phyloP scores from a whole-genome alignment of 306 rosid species.

The Canavalia ensiformis region DNA sequence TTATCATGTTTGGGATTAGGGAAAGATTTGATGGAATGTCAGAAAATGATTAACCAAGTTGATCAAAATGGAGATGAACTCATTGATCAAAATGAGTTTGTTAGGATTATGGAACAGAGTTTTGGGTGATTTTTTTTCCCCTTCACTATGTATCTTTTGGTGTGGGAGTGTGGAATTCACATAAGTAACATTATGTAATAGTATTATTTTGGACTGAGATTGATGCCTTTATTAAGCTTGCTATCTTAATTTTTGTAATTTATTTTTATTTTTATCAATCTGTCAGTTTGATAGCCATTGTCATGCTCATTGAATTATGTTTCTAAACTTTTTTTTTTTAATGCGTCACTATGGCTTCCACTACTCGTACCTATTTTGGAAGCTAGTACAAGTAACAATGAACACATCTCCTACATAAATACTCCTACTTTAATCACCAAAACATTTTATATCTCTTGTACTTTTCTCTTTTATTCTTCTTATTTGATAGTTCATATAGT shows the following conservation, averaged over 20 bases:
- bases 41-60: slow-evolving; percentile 18
- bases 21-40: slow-evolving; percentile 22
- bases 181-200: not conserved
- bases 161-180: not conserved
- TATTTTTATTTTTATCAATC: not conserved
- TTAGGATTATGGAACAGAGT: slow-evolving; percentile 48
- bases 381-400: too few species aligned
- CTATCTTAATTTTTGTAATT: not conserved
- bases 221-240: not conserved
- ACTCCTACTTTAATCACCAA: too few species aligned
- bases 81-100: slow-evolving; percentile 42
- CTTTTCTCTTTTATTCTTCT: too few species aligned
- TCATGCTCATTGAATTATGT: not conserved
- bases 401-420: too few species aligned
- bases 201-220: not conserved
- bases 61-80: slow-evolving; percentile 28
- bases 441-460: too few species aligned
- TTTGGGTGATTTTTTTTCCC: slow-evolving; percentile 10
- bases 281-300: not conserved
- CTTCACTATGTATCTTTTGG: not conserved
- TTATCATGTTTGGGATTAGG: slow-evolving; percentile 8
- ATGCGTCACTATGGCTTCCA: not conserved
- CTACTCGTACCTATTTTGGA: not conserved
- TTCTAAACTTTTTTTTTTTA: not conserved
- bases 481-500: too few species aligned